These are phyloP conservation scores for Brassica cretica DNA, from an alignment of 345 rosid species.

Conservation along the genomic window DNA sequence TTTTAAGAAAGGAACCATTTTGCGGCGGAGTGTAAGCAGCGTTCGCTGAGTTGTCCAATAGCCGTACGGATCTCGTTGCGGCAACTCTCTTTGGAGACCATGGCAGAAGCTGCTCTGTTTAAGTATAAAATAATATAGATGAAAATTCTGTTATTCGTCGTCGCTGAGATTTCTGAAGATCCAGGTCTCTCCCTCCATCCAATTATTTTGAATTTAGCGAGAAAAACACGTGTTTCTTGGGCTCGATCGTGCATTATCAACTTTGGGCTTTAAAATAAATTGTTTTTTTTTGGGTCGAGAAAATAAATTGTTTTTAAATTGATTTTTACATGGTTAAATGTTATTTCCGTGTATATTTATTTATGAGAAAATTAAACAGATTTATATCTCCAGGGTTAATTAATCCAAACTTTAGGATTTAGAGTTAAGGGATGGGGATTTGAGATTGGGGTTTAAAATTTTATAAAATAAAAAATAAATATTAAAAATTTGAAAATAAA, in stretches of 20 bases:
- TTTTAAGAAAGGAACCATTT: conserved; percentile 64
- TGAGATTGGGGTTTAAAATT: no score
- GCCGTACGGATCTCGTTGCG: conserved; percentile 80
- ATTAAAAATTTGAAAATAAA: no score
- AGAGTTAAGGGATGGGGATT: no score
- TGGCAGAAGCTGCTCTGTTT: conserved; percentile 23
- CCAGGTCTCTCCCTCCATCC: neutral
- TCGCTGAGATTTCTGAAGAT: neutral
- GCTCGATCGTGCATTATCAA: neutral
- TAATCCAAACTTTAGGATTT: no score
- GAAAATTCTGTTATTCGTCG: neutral
- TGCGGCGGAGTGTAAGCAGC: conserved; percentile 85
- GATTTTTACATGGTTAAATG: no score
- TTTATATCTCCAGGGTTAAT: no score
- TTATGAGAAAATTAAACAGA: no score
- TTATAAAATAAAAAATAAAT: no score
- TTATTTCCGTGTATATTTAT: no score
- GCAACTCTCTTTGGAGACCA: conserved; percentile 85
- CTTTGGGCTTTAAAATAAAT: neutral
- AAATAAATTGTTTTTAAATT: no score
- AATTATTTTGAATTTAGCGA: neutral
- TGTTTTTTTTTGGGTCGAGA: no score
- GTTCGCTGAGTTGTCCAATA: conserved; percentile 76
- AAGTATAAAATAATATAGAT: conserved; percentile 7
- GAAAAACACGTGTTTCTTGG: neutral